Evolutionary conservation across 371 early-diverging fungal genomes (phyloP), one percentile per base, ranked within the genome.

Genomic region (Mucor mucedo): DNA sequence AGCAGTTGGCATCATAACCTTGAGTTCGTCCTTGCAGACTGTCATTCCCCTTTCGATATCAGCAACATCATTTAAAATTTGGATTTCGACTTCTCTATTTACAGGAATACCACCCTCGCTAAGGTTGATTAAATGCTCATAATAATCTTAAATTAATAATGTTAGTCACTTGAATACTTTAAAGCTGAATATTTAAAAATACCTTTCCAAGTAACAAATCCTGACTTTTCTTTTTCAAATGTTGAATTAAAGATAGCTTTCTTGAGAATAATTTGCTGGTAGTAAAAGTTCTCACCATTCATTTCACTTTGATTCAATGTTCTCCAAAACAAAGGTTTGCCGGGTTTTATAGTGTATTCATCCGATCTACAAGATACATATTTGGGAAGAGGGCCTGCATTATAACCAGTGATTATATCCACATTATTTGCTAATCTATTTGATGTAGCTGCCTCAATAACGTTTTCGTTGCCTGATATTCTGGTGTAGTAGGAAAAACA

Each of bases 231-330:
- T n/a, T n/a, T 16, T 57, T 57, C 50, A 13, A 49, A 58, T 48
- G 50, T 58, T 2, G 21, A 49, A 2, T 38, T 13, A 14, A 39
- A 58, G 16, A 58, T 58, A 2, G 49, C n/a, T 33, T 41, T 35
- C 50, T 58, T 39, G 27, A 39, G 16, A 28, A 54, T 48, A 11
- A 62, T 47, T 27, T 62, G 55, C 30, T 62, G 62, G 32, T 47
- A 62, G 5, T 54, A 62, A 28, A 32, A 62, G 0, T 7, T 27
- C 33, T 62, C 62, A 2, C 62, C 55, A 13, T 53, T 54, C 21
- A 55, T 33, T 21, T 48, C 39, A 21, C 39, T 54, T 11, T 47
- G 10, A 27, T 62, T 54, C 14, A 27, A 33, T 2, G 45, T 47
- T 44, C 54, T 29, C 62, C 47, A 62, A 13, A 49, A 44, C 27